These are phyloP conservation scores for Omphalotus guepiniiformis DNA, from an alignment of 768 basidiomycete species.

Conservation along the genomic window DNA sequence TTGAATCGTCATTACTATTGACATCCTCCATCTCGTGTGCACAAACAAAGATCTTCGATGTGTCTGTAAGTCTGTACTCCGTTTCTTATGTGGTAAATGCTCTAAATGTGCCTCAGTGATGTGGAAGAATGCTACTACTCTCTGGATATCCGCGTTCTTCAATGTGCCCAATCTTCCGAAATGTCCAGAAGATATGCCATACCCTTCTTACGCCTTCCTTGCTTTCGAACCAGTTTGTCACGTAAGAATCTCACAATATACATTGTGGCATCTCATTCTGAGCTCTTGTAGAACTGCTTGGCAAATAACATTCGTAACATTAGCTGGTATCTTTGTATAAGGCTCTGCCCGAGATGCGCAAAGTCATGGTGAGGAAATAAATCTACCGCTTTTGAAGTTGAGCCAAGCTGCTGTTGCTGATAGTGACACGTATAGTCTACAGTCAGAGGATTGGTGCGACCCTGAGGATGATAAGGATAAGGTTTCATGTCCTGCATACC, in stretches of 20 bases:
- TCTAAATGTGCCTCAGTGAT: constrained; percentile 9
- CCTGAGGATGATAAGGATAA: no score
- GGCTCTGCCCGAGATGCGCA: constrained; percentile 1
- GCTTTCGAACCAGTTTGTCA: constrained; percentile 24
- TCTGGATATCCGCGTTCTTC: constrained; percentile 19
- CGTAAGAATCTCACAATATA: constrained; percentile 13
- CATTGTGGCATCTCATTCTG: not conserved
- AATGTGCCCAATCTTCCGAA: constrained; percentile 17
- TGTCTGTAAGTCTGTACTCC: not conserved
- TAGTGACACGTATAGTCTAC: no score
- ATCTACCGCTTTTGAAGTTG: no score
- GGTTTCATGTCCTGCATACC: no score
- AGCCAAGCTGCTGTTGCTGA: no score
- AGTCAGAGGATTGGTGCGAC: no score
- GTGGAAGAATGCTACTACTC: constrained; percentile 2
- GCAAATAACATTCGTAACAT: constrained; percentile 1
- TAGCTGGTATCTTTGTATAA: not conserved
- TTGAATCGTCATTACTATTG: no score
- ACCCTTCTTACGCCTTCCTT: constrained; percentile 22
- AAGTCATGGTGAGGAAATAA: not conserved
- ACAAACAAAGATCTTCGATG: constrained; percentile 25
- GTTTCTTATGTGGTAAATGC: no score
- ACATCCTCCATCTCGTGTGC: constrained; percentile 28
- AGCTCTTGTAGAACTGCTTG: not conserved
- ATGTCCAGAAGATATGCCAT: constrained; percentile 21